These are phyloP conservation scores for Bidens hawaiensis DNA, from an alignment of 140 eudicot species.

Conservation along the genomic window DNA sequence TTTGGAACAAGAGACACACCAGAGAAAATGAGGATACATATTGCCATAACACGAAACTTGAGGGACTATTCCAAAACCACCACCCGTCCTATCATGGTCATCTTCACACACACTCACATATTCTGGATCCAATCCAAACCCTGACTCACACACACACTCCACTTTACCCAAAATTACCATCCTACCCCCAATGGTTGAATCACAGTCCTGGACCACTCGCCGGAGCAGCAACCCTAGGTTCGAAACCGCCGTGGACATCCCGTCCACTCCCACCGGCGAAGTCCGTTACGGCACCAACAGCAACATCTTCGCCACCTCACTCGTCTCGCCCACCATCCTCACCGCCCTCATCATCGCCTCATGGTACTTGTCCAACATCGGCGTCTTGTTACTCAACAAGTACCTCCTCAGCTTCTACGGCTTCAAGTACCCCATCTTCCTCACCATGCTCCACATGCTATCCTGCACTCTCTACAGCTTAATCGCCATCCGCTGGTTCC, in stretches of 20 bases:
- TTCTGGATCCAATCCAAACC: not conserved
- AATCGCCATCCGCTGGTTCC: slow-evolving; percentile 54
- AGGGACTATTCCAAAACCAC: not conserved
- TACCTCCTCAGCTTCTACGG: slow-evolving; percentile 63
- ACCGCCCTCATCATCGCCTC: slow-evolving; percentile 64
- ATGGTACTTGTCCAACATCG: slow-evolving; percentile 80
- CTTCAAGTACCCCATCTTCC: slow-evolving; percentile 73
- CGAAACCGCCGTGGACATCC: slow-evolving; percentile 51
- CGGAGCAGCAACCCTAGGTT: slow-evolving; percentile 90
- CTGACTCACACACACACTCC: not conserved
- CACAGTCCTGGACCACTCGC: slow-evolving; percentile 79
- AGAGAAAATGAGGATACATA: no score
- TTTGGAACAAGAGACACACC: no score
- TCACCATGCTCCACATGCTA: slow-evolving; percentile 79
- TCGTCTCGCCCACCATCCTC: slow-evolving; percentile 44
- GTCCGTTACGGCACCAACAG: slow-evolving; percentile 32
- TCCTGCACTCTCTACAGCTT: slow-evolving; percentile 58
- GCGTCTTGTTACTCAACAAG: slow-evolving; percentile 72
- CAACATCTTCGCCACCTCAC: slow-evolving; percentile 23
- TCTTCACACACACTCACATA: not conserved
- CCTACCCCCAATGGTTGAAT: slow-evolving; percentile 56
- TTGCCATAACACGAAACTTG: not conserved
- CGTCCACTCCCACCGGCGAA: slow-evolving; percentile 78
- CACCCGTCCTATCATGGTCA: not conserved
- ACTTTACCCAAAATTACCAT: not conserved